Percentiles rank a stretch among this genome's conserved stretches.
phyloP scores from a whole-genome alignment of 1,284 basidiomycete genomes.

The Inonotus obliquus region DNA sequence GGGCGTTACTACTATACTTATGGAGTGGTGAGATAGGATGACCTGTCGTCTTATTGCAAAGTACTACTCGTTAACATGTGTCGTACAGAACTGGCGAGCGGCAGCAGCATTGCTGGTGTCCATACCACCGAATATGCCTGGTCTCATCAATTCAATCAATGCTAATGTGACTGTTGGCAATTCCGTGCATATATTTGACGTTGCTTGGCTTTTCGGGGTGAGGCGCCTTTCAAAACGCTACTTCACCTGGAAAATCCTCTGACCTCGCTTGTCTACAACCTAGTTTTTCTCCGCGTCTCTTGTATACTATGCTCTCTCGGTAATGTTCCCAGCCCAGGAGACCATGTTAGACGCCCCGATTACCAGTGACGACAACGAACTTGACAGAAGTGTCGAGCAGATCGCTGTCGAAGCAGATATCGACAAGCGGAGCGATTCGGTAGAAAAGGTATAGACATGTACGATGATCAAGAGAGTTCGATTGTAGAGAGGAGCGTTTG shows the following conservation, averaged over 20 bases:
- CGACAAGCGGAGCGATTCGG: neutral
- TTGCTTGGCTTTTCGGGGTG: conserved; percentile 71
- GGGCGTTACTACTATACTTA: conserved; percentile 60
- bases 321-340: conserved; percentile 51
- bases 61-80: neutral
- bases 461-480: neutral
- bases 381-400: conserved; percentile 9
- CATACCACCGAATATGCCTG: conserved; percentile 62
- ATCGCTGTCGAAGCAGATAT: neutral
- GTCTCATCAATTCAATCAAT: conserved; percentile 64
- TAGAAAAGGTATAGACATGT: neutral
- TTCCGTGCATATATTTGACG: conserved; percentile 50
- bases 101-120: conserved; percentile 57
- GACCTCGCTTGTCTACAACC: neutral
- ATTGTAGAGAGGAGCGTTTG: neutral
- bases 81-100: conserved; percentile 66
- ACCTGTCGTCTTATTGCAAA: conserved; percentile 5
- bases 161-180: conserved; percentile 49
- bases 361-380: conserved; percentile 13
- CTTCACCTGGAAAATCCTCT: neutral
- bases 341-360: conserved; percentile 51
- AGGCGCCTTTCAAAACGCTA: conserved; percentile 24
- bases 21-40: conserved; percentile 47
- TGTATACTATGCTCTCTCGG: conserved; percentile 49
- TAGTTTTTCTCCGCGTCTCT: conserved; percentile 38